Evolutionary conservation across 306 rosid species (phyloP), one percentile per base, ranked within the genome.

Genomic region (Begonia loranthoides): DNA sequence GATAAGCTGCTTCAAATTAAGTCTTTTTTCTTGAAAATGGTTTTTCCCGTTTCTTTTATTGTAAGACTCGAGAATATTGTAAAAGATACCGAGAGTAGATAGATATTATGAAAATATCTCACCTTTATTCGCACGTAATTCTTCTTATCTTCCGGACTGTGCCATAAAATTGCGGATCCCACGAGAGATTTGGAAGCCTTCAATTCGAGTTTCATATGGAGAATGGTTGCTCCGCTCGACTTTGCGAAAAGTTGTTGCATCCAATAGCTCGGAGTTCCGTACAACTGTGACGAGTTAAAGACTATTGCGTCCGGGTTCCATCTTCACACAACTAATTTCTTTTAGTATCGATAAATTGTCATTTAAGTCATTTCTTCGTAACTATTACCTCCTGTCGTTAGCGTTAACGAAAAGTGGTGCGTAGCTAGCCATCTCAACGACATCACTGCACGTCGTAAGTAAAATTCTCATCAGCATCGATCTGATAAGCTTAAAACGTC

Each of bases 201-300:
- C 4, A 71, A 38, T 55, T 72, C 60, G 17, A 89, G 76, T 49
- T 74, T 72, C 43, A 95, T 9, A 43, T 73, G 59, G 56, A 77
- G 82, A 66, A 82, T 66, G 36, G 78, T 82, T 57, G 95, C 95
- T 58, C 94, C 97, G 57, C 95, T 89, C 46, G 97, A 79, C 69
- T 72, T 81, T 0, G 60, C 6, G 51, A 89, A 89, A 64, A 89
- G 70, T 39, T 38, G 28, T 50, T 85, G 97, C 72, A 85, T 71
- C 95, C 95, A 89, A 55, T 85, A 84, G 76, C 97, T 89, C 57
- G 97, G 97, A 66, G 95, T 89, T 70, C 85, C 97, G 36, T 82
- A 89, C 51, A 15, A 49, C 54, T 72, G 86, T 17, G 57, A 74
- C 9, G 97, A 89, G 78, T 85, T 58, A 46, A 89, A 89, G 34